Evolutionary conservation across 2,329 filamentous ascomycete genomes (phyloP), one percentile per base, ranked within the genome.

Genomic region (Ophiostoma quercus): DNA sequence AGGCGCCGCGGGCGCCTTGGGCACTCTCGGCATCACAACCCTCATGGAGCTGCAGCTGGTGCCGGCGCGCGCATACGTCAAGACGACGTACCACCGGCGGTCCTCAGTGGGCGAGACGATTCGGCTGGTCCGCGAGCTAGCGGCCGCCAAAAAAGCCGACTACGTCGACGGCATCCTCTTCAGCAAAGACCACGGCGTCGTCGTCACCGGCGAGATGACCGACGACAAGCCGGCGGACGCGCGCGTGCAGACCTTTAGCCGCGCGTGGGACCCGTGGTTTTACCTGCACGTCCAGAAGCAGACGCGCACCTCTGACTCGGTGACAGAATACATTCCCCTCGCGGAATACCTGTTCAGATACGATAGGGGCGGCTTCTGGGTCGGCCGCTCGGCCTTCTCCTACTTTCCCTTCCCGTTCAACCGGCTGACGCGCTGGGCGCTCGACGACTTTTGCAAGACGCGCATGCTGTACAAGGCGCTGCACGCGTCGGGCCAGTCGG

Each of bases 261-360:
- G n/a, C 39, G 82, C 88, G 4, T 81, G 82, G 74, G 90, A 94
- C 75, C 88, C 90, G 1, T 93, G 91, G 91, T 92, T 88, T 78
- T 93, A 92, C 76, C 81, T 93, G 71, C 90, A 92, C 76, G 90
- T 86, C 22, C 80, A 85, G 74, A 80, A 85, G 54, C 77, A 77
- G 71, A 84, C 16, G 74, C 74, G 84, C 12, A 74, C 74, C n/a
- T n/a, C n/a, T 74, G 57, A 47, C 19, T 1, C 1, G 7, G 63
- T 65, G 25, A 77, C 76, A 68, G 87, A 91, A 67, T 86, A 87
- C 74, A 84, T 92, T 57, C 89, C 90, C 0, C 79, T 92, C 3
- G 85, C 86, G 54, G 89, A 92, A 76, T 92, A 92, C 77, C 86
- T 92, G 73, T 92, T 92, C 82, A 85, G 90, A 67, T 92, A 92